Percentiles rank a stretch among this genome's conserved stretches.
Evolutionary conservation across 2,329 filamentous ascomycete genomes (phyloP).

Genomic region (Aspergillus sp.): DNA sequence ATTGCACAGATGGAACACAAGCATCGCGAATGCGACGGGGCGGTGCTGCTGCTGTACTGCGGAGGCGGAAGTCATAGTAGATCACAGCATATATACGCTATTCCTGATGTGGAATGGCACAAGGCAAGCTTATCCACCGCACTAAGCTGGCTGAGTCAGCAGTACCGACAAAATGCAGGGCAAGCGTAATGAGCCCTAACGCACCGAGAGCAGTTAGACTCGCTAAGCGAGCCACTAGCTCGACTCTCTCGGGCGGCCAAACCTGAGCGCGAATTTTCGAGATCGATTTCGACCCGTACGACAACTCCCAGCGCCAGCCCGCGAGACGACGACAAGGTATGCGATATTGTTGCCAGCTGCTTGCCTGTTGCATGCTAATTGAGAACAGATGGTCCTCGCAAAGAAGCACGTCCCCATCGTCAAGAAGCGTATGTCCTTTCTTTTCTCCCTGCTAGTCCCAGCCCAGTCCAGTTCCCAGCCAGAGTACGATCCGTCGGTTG

Average conservation of each 20-base stretch:
- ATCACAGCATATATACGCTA: background rate
- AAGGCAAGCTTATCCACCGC: background rate
- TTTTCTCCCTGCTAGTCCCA: background rate
- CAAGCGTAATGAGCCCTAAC: constrained; percentile 24
- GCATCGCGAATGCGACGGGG: too few species aligned
- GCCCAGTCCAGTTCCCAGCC: background rate
- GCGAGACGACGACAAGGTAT: constrained; percentile 51
- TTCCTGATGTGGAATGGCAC: background rate
- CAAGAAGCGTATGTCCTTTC: constrained; percentile 89
- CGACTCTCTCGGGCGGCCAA: constrained; percentile 32
- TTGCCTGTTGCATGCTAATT: constrained; percentile 12
- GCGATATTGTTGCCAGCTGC: constrained; percentile 18
- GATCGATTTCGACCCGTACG: constrained; percentile 43
- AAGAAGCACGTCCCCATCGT: constrained; percentile 99
- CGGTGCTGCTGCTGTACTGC: background rate
- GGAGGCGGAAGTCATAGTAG: background rate
- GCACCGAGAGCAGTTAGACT: constrained; percentile 25
- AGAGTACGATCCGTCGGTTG: constrained; percentile 1
- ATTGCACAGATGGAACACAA: background rate
- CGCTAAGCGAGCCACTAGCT: constrained; percentile 41
- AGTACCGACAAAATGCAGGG: background rate
- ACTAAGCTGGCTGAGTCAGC: background rate
- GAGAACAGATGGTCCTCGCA: constrained; percentile 83
- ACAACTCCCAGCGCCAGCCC: constrained; percentile 46
- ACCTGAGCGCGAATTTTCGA: constrained; percentile 44